phyloP scores from a whole-genome alignment of 2,329 filamentous ascomycete genomes.

The Arthrobotrys iridis region DNA sequence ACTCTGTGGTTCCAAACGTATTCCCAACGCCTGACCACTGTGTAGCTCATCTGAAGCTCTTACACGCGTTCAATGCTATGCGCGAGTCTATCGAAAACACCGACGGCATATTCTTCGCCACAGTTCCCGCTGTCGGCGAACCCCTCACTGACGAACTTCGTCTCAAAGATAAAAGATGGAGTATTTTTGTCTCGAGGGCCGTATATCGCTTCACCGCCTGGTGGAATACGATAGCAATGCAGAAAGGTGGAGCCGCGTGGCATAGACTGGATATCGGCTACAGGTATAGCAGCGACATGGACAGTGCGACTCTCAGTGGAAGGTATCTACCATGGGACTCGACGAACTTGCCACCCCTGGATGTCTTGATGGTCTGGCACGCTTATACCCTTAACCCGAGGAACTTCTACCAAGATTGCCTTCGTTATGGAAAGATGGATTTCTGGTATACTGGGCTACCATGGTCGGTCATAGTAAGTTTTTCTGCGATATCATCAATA shows the following conservation, averaged over 20 bases:
- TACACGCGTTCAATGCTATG: constrained; percentile 49
- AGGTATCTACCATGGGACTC: constrained; percentile 31
- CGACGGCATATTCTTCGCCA: constrained; percentile 30
- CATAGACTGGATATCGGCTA: constrained; percentile 17
- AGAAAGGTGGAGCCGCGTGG: constrained; percentile 18
- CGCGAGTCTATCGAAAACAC: constrained; percentile 40
- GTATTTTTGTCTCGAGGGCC: constrained; percentile 44
- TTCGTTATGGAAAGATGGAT: constrained; percentile 68
- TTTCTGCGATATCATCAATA: constrained; percentile 59
- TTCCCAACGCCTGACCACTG: constrained; percentile 35
- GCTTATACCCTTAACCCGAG: constrained; percentile 80
- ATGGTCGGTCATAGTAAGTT: constrained; percentile 68
- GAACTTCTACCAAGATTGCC: constrained; percentile 77
- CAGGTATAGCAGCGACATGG: constrained; percentile 38
- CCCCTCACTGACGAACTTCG: constrained; percentile 37
- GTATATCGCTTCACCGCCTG: constrained; percentile 51
- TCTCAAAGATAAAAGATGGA: constrained; percentile 53
- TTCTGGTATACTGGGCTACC: constrained; percentile 74
- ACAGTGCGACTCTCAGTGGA: constrained; percentile 17
- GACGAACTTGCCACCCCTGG: constrained; percentile 61
- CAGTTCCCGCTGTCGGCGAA: constrained; percentile 32
- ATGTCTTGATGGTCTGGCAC: constrained; percentile 83
- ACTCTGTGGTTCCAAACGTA: constrained; percentile 14
- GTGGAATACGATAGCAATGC: constrained; percentile 32
- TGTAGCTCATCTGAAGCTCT: constrained; percentile 39